phyloP scores from a whole-genome alignment of 257 asterid genomes.

The Lycium ferocissimum region DNA sequence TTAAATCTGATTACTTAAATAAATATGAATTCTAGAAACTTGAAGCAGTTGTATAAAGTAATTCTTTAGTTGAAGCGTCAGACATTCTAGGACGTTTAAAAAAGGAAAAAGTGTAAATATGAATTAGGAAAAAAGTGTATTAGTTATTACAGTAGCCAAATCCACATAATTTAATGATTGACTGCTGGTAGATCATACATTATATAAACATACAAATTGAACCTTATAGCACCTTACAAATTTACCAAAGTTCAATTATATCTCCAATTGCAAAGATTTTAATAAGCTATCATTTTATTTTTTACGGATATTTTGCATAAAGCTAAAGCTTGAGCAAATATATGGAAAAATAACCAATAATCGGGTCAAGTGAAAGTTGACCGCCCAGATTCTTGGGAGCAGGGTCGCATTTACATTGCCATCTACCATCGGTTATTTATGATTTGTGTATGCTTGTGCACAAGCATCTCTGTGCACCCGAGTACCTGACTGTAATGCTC shows the following conservation, averaged over 20 bases:
- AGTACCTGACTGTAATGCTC: background rate
- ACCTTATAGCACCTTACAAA: background rate
- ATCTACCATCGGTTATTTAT: background rate
- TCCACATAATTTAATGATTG: background rate
- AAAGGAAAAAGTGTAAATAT: background rate
- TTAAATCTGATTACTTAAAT: background rate
- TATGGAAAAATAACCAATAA: background rate
- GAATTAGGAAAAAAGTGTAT: background rate
- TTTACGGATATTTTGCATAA: background rate
- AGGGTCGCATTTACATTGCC: background rate
- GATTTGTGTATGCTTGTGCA: background rate
- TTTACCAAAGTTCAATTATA: background rate
- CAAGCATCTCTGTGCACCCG: background rate
- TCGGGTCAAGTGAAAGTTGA: background rate
- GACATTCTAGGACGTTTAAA: background rate
- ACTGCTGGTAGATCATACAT: background rate
- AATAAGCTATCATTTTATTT: background rate
- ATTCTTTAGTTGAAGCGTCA: background rate
- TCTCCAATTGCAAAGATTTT: background rate
- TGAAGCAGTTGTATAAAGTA: background rate
- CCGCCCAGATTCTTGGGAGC: background rate
- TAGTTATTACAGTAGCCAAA: background rate
- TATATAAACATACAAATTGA: background rate
- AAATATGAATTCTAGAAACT: conserved; percentile 11
- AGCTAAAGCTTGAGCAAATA: background rate